Evolutionary conservation across 83 land plant species (phyloP).

Genomic region (Picea mariana): DNA sequence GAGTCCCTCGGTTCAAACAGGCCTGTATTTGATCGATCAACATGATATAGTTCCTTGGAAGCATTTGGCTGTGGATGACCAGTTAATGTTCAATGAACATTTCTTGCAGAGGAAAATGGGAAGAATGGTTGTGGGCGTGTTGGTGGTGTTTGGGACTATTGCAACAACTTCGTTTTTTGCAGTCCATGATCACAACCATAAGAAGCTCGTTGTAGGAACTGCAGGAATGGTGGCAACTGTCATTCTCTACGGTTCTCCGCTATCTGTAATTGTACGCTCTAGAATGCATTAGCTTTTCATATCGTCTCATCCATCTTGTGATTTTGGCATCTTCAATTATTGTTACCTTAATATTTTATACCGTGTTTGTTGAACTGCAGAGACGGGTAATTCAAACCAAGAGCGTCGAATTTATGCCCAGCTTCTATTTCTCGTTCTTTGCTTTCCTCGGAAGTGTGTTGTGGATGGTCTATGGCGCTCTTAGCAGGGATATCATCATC

Average conservation of each 20-base stretch:
- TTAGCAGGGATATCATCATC: background rate
- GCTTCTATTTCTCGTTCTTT: background rate
- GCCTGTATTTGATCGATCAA: background rate
- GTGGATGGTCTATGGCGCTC: background rate
- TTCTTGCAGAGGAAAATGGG: slow-evolving; percentile 28
- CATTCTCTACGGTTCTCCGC: slow-evolving; percentile 54
- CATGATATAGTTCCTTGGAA: too few relatives aligned
- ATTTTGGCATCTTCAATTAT: background rate
- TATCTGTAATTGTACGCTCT: slow-evolving; percentile 48
- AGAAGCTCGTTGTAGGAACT: slow-evolving; percentile 49
- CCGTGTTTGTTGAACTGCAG: background rate
- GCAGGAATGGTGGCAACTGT: slow-evolving; percentile 46
- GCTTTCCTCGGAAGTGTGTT: slow-evolving; percentile 7
- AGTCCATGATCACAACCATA: slow-evolving; percentile 43
- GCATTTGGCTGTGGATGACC: too few relatives aligned
- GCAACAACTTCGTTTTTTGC: slow-evolving; percentile 28
- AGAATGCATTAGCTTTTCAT: background rate
- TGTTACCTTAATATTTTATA: background rate
- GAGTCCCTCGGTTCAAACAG: too few relatives aligned
- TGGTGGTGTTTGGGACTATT: slow-evolving; percentile 22
- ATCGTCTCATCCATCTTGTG: background rate
- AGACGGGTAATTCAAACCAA: background rate
- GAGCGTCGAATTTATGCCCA: slow-evolving; percentile 3
- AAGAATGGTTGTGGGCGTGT: slow-evolving; percentile 16
- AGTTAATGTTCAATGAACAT: background rate